These are phyloP conservation scores for Pythium plurisporium DNA, from an alignment of 352 stramenopile genomes.

Conservation along the genomic window DNA sequence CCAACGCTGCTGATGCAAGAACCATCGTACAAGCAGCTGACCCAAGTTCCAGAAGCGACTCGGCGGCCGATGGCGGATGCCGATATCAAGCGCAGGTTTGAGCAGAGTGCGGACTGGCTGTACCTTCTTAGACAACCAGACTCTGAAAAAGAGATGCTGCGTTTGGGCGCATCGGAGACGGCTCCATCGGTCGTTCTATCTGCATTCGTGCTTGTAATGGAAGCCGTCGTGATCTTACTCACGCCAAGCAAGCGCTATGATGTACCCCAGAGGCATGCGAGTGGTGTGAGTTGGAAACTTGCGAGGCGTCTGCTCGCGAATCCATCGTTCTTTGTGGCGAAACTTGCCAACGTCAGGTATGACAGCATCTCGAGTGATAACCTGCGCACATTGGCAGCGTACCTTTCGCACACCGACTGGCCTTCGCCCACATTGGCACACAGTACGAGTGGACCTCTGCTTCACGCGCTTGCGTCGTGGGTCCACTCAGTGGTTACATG, in stretches of 20 bases:
- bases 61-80: constrained; percentile 31
- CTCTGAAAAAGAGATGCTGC: constrained; percentile 25
- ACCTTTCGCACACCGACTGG: constrained; percentile 52
- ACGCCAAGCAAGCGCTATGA: constrained; percentile 67
- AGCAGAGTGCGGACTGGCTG: constrained; percentile 31
- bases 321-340: constrained; percentile 40
- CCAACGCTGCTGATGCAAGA: constrained; percentile 1
- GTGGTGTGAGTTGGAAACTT: constrained; percentile 67
- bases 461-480: constrained; percentile 50
- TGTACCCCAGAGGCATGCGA: constrained; percentile 38
- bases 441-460: constrained; percentile 22
- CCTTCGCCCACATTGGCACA: constrained; percentile 29
- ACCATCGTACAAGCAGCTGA: too few species aligned
- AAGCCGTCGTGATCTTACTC: constrained; percentile 73
- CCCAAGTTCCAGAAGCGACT: too few species aligned
- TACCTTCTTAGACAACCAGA: constrained; percentile 18
- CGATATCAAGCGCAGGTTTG: constrained; percentile 48
- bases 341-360: constrained; percentile 40
- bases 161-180: constrained; percentile 8
- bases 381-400: constrained; percentile 45
- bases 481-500: constrained; percentile 40
- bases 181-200: neutral
- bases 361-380: constrained; percentile 48
- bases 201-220: constrained; percentile 65
- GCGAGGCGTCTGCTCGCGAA: constrained; percentile 46